Evolutionary conservation across 805 yeast genomes (phyloP), one percentile per base, ranked within the genome.

Genomic region (Yarrowia sp.): DNA sequence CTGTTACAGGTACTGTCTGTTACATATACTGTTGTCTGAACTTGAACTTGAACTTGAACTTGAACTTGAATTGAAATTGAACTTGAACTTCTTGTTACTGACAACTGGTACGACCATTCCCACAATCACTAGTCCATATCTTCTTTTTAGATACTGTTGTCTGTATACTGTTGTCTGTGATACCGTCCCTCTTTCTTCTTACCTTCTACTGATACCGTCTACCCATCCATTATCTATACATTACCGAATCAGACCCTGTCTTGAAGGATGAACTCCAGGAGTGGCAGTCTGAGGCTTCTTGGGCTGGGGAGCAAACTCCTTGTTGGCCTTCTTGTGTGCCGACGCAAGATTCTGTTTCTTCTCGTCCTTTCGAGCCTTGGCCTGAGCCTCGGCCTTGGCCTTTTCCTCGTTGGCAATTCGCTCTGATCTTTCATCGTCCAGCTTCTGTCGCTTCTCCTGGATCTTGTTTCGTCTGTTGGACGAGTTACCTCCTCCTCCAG

Each of bases 401-500:
- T 71, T 77, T 67, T 72, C 74, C 52, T 80, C 82, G 70, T 82
- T 80, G 69, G 82, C 81, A 48, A 85, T 80, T 71, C 87, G 83
- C 41, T 80, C 83, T 66, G 78, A 82, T 70, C 96, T 82, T 72
- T 92, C 96, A 28, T 81, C 87, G 48, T 82, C 82, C 70, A 92
- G 77, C 71, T 86, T 87, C 49, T 83, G 87, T 74, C 93, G 93
- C 80, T 93, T 93, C 56, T 82, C 83, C 71, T 85, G 84, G 70
- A 95, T 81, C 76, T 95, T 95, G 64, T 83, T 81, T 52, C 70
- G 65, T 14, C 82, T 71, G 64, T 78, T 81, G 66, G 82, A 78
- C 10, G 96, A 86, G 74, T 93, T 93, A 65, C 98, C 98, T 54
- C 99, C 99, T 44, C 99, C 99, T 65, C 99, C 99, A 59, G 91